phyloP scores from a whole-genome alignment of 2,329 filamentous ascomycete genomes.

The Delphinella strobiligena region DNA sequence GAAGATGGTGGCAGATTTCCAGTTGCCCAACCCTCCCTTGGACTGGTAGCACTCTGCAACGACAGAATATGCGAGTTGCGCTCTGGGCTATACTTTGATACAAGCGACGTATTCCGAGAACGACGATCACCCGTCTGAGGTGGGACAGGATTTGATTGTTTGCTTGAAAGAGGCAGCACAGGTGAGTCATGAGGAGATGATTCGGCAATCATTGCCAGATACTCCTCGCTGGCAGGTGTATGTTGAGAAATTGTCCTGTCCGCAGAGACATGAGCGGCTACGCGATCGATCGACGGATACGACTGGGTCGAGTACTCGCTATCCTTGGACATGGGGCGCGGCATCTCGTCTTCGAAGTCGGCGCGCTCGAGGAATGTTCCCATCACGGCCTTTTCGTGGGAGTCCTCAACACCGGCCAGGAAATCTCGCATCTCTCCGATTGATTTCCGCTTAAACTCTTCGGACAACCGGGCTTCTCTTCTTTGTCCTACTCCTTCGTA shows the following conservation, averaged over 20 bases:
- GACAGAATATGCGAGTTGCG: too few species aligned
- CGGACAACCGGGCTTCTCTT: background rate
- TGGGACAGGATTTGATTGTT: background rate
- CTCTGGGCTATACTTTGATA: background rate
- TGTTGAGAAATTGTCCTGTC: background rate
- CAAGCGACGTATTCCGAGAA: background rate
- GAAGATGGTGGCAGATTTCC: conserved; percentile 4
- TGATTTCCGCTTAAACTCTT: conserved; percentile 1
- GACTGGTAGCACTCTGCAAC: background rate
- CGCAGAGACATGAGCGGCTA: background rate
- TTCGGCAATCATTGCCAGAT: too few species aligned
- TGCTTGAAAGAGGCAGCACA: background rate
- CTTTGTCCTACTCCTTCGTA: background rate
- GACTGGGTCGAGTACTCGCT: background rate
- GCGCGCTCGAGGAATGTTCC: background rate
- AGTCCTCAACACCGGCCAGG: too few species aligned
- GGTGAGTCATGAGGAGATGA: background rate
- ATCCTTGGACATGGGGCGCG: background rate
- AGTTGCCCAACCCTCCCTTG: conserved; percentile 2
- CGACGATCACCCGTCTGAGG: background rate
- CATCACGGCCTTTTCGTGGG: background rate
- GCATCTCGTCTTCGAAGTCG: background rate
- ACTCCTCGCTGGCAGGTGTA: too few species aligned
- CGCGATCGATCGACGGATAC: background rate
- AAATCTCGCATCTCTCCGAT: background rate